Evolutionary conservation across 495 filamentous ascomycete genomes (phyloP).

Genomic region (Copromyces sp.): DNA sequence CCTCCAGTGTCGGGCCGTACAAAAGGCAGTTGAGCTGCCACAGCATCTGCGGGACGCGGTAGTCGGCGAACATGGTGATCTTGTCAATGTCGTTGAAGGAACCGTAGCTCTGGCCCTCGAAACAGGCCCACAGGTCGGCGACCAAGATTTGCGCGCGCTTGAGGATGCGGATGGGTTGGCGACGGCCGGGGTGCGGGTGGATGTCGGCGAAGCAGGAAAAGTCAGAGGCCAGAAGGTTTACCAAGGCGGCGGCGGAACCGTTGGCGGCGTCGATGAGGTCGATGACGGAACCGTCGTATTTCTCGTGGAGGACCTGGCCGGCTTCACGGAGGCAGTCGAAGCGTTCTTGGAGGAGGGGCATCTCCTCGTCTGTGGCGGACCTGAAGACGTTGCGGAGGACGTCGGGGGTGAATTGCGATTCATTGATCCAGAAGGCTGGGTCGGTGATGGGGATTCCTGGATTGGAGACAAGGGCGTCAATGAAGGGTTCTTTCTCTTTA

Average conservation of each 20-base stretch:
- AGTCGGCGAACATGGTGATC: slow-evolving; percentile 99
- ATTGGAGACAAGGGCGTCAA: background rate
- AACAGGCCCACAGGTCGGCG: slow-evolving; percentile 92
- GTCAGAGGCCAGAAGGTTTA: slow-evolving; percentile 67
- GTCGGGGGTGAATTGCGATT: slow-evolving; percentile 60
- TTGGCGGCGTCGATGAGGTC: slow-evolving; percentile 68
- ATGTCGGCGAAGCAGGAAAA: slow-evolving; percentile 86
- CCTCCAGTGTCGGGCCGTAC: slow-evolving; percentile 71
- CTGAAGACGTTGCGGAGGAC: slow-evolving; percentile 70
- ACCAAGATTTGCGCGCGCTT: slow-evolving; percentile 94
- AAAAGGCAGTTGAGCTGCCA: slow-evolving; percentile 70
- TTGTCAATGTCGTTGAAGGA: slow-evolving; percentile 85
- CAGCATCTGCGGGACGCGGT: slow-evolving; percentile 90
- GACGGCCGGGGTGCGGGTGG: slow-evolving; percentile 56
- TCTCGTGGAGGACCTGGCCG: slow-evolving; percentile 72
- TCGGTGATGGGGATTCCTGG: slow-evolving; percentile 80
- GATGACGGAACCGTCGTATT: slow-evolving; percentile 64
- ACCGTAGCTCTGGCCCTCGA: slow-evolving; percentile 69
- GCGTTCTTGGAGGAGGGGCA: slow-evolving; percentile 73
- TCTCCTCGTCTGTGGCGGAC: slow-evolving; percentile 74
- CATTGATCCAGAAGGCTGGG: slow-evolving; percentile 76
- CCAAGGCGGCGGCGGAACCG: slow-evolving; percentile 69
- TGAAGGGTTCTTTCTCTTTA: background rate
- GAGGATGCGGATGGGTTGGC: slow-evolving; percentile 61
- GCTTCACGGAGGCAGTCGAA: slow-evolving; percentile 76